Percentiles rank a stretch among this genome's conserved stretches.
Conservation (phyloP, 2,329 filamentous ascomycete species). For the Phialophora macrospora region DNA sequence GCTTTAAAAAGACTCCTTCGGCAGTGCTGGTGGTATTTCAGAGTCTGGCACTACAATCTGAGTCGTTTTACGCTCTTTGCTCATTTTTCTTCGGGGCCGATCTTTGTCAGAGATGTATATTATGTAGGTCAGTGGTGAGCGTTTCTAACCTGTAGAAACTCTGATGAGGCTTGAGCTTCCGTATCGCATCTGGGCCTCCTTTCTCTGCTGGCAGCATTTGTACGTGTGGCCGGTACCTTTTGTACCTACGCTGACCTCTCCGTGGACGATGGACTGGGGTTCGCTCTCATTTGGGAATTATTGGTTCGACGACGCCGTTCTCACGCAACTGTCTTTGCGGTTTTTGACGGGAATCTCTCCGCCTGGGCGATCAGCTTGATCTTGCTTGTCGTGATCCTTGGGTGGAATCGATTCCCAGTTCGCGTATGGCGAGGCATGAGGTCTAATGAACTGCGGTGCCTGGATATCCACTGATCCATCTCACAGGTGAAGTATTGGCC, state of each 20-base stretch:
- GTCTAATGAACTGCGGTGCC: too few relatives aligned
- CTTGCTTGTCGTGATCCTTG: too few relatives aligned
- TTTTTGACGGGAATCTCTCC: neutral
- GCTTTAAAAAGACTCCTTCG: neutral
- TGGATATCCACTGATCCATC: too few relatives aligned
- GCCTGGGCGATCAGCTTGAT: too few relatives aligned
- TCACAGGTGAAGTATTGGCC: too few relatives aligned
- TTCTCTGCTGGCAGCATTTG: slow-evolving; percentile 68
- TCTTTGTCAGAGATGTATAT: neutral
- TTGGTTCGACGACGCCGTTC: slow-evolving; percentile 59
- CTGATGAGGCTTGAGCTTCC: neutral
- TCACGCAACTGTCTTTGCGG: slow-evolving; percentile 58
- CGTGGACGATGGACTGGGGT: slow-evolving; percentile 71
- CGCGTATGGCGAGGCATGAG: too few relatives aligned
- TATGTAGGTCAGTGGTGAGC: neutral
- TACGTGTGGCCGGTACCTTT: slow-evolving; percentile 88
- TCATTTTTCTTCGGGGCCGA: neutral
- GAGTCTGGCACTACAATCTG: neutral
- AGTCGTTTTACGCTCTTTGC: neutral
- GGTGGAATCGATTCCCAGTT: too few relatives aligned
- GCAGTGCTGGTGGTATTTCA: neutral
- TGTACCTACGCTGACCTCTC: slow-evolving; percentile 90
- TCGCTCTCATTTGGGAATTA: slow-evolving; percentile 60
- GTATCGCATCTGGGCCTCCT: neutral
- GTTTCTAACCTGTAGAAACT: neutral